These are phyloP conservation scores for Pichia terricola DNA, from an alignment of 1,139 yeast species.

Conservation along the genomic window DNA sequence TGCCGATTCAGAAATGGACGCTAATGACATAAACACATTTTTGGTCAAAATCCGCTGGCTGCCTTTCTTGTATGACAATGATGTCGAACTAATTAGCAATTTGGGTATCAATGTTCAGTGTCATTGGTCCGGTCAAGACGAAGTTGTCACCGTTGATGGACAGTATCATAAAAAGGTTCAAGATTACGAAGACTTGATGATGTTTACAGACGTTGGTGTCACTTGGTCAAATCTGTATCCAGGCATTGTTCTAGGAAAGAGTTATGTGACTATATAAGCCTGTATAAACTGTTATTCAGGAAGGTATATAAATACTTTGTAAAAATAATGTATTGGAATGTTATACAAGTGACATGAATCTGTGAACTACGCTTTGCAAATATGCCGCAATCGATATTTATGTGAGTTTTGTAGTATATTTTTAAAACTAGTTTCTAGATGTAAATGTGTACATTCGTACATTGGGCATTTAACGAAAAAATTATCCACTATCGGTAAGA, in stretches of 20 bases:
- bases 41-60: conserved; percentile 71
- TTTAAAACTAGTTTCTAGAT: too few species aligned
- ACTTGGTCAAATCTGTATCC: conserved; percentile 56
- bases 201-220: conserved; percentile 54
- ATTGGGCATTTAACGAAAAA: too few species aligned
- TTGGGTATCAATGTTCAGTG: conserved; percentile 55
- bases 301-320: too few species aligned
- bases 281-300: too few species aligned
- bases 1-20: not conserved
- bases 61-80: conserved; percentile 44
- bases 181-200: conserved; percentile 57
- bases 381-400: too few species aligned
- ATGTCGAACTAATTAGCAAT: conserved; percentile 14
- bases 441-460: too few species aligned
- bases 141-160: conserved; percentile 28
- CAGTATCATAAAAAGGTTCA: conserved; percentile 40
- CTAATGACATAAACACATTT: conserved; percentile 27
- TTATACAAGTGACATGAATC: too few species aligned
- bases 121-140: conserved; percentile 64
- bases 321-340: too few species aligned
- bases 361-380: too few species aligned
- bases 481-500: too few species aligned
- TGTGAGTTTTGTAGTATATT: too few species aligned
- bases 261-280: conserved; percentile 4
- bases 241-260: conserved; percentile 50